Base-by-base conservation (phyloP, 352 stramenopile species). In the Globisporangium nagaii region DNA sequence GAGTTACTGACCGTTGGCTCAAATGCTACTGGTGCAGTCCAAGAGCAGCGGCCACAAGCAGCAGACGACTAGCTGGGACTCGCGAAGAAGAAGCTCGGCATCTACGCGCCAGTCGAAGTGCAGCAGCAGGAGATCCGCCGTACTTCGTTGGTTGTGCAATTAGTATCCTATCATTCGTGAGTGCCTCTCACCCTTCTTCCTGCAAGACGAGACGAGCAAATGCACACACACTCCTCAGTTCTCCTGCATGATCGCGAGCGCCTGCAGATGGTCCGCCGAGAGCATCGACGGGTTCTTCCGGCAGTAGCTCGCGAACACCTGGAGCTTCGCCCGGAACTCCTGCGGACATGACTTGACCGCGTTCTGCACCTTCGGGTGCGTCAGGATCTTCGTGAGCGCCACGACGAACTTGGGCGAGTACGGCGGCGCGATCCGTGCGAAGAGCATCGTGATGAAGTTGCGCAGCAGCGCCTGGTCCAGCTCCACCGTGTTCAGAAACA, bases 361-460 rank as follows among this genome's bases (percentile, higher is more conserved):
- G 28, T 80, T 91, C 41, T 90, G 75, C 32, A 95, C 82, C 52
- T 95, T 95, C 3, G 84, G 82, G 48, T 95, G 84, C 17, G 78
- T 86, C 53, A 95, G 45, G 36, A 95, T 89, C 56, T 76, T 82
- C 4, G 76, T 72, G 53, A 90, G 64, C 9, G 72, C 84, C 12
- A 73, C 60, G 13, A 86, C 70, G 43, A 95, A 93, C 59, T 88
- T 86, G 22, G 66, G 58, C 48, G 84, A 95, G 54, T 85, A 95
- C 11, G 84, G 84, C 9, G 79, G 74, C 10, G 79, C 74, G 28
- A 95, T 83, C 24, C 79, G 82, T 4, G 65, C 70, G 28, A 92
- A 84, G 2, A 95, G 57, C 68, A 90, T 81, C 17, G 82, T 85
- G 50, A 93, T 77, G 47, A 95, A 95, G 65, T 93, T 89, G 40